Percentiles rank a stretch among this genome's conserved stretches.
These are phyloP conservation scores for Cynara cardunculus DNA, from an alignment of 129 eudicot genomes.

Conservation along the genomic window DNA sequence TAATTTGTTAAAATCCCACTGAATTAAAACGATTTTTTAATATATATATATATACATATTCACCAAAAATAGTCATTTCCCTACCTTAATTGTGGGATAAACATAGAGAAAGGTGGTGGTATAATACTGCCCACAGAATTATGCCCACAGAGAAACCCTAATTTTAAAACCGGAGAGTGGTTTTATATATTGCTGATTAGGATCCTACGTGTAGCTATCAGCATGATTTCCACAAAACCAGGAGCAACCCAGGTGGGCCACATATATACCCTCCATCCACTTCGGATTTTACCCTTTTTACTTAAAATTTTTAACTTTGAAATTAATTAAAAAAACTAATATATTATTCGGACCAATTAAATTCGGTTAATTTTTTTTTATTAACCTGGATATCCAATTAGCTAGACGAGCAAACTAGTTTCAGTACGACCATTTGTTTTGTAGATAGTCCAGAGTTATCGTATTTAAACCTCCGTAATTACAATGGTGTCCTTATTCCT, in stretches of 20 bases:
- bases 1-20: neutral
- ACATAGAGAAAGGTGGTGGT: neutral
- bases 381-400: no score
- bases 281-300: neutral
- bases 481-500: no score
- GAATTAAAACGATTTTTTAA: neutral
- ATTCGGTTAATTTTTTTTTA: no score
- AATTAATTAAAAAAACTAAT: no score
- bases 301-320: no score
- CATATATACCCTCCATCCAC: conserved; percentile 9
- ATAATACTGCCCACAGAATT: conserved; percentile 18
- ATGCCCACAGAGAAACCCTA: conserved; percentile 16
- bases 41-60: neutral
- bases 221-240: conserved; percentile 43
- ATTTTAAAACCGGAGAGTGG: conserved; percentile 8
- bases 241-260: conserved; percentile 51
- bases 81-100: conserved; percentile 5
- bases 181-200: neutral
- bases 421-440: no score
- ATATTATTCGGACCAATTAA: no score
- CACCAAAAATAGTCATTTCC: neutral
- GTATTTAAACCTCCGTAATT: no score
- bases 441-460: no score
- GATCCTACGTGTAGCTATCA: conserved; percentile 1
- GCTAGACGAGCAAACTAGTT: no score